Base-by-base conservation (phyloP, 2,329 filamentous ascomycete genomes). In the Didymella pinodella region DNA sequence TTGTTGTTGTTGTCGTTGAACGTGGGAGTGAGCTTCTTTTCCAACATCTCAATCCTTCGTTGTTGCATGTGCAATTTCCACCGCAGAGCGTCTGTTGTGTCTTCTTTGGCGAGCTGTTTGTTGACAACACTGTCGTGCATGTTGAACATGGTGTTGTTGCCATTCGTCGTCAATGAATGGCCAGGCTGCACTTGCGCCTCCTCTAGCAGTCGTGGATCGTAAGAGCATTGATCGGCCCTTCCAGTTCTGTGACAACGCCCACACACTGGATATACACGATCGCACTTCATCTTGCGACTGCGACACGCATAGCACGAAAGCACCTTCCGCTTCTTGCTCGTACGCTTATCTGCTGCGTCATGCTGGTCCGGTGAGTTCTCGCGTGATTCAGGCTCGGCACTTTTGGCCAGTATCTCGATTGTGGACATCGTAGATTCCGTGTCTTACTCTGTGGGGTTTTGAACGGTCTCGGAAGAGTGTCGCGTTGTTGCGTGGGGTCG, bases 251-350 rank as follows among this genome's bases (percentile, higher is more conserved):
- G 72, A 54, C 80, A 82, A 41, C 80, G 71, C 36, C 77, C 75
- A 55, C 80, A 82, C 2, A 80, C 75, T 32, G 80, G 80, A 61
- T 78, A 76, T 4, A 76, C 71, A 38, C 80, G 77, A 63, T 82
- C 80, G 64, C 80, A 82, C 63, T 81, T 80, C 63, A 82, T 76
- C 63, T 81, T 82, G n/a, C 80, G 73, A 43, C 75, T 75, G 49
- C 80, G 76, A 69, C 80, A 82, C 12, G 80, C 77, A 61, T 78
- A 80, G 61, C 80, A 82, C 2, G 80, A 82, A 8, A 82, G 66
- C 16, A 81, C 80, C 65, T 81, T 82, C 18, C 80, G 73, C 57
- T 80, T 78, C 61, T 75, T 77, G 53, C 70, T 71, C 5, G 65
- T 61, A 26, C 80, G 78, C 58, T 80, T 81, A n/a, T 79, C 77